A percentile compares a stretch with the other conserved stretches of the same genome.
These are phyloP conservation scores for Cryptosporidium canis DNA, from an alignment of 169 alveolate species.

Conservation along the genomic window DNA sequence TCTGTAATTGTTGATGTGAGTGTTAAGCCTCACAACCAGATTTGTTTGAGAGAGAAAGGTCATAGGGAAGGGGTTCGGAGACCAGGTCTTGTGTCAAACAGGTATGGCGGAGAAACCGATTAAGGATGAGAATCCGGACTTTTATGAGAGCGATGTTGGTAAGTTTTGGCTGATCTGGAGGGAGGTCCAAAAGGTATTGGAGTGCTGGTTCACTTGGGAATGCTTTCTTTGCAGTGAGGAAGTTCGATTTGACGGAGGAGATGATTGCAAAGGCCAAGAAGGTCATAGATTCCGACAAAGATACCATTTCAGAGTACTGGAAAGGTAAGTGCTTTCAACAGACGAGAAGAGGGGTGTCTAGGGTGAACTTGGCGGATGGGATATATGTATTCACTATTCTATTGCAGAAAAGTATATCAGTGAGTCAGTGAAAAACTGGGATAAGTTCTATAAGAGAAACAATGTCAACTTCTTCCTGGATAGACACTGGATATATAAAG, in stretches of 20 bases:
- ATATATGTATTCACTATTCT: not conserved
- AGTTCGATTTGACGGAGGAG: constrained; percentile 53
- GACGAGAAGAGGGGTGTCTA: not conserved
- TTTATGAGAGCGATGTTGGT: constrained; percentile 66
- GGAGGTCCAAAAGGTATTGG: not conserved
- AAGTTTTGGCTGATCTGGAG: not conserved
- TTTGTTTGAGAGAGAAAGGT: not conserved
- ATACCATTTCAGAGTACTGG: constrained; percentile 46
- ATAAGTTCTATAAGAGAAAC: constrained; percentile 89
- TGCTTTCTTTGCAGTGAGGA: not conserved
- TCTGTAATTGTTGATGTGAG: no score
- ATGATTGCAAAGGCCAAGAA: constrained; percentile 10
- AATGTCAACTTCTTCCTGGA: constrained; percentile 89
- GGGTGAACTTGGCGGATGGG: not conserved
- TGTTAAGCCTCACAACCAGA: no score
- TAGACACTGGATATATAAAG: constrained; percentile 90
- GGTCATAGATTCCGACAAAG: constrained; percentile 49
- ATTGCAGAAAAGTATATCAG: constrained; percentile 78
- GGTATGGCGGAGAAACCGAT: not conserved
- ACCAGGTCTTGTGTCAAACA: not conserved
- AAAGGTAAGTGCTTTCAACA: constrained; percentile 13
- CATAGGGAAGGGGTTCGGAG: not conserved
- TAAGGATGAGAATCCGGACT: constrained; percentile 29
- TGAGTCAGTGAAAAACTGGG: constrained; percentile 89
- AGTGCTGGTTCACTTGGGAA: not conserved